Percentiles rank a stretch among this genome's conserved stretches.
phyloP scores from a whole-genome alignment of 2,329 filamentous ascomycete species.

The Neonectria faginata region DNA sequence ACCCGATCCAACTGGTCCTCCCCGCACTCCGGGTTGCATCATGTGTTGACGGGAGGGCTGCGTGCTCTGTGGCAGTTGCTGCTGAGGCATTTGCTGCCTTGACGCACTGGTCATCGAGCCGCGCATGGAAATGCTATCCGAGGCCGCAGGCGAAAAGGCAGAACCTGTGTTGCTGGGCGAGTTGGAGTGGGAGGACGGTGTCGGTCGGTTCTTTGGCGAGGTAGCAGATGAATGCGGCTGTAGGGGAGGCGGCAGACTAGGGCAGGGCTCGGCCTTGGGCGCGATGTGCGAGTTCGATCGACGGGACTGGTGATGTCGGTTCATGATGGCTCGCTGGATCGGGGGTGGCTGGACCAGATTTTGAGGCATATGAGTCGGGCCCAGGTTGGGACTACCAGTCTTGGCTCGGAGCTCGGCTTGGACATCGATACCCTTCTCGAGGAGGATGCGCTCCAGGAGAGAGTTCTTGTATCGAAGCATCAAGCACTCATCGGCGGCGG shows the following conservation, averaged over 20 bases:
- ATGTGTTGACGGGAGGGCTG: constrained; percentile 48
- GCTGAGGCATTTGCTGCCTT: constrained; percentile 48
- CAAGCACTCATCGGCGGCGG: constrained; percentile 93
- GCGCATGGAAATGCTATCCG: constrained; percentile 62
- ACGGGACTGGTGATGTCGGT: constrained; percentile 80
- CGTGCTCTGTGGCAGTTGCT: constrained; percentile 43
- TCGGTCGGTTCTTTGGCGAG: constrained; percentile 80
- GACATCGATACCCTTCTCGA: constrained; percentile 99
- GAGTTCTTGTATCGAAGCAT: constrained; percentile 99
- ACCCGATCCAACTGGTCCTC: constrained; percentile 54
- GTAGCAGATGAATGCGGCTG: constrained; percentile 67
- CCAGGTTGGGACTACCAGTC: constrained; percentile 85
- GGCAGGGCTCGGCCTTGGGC: constrained; percentile 75
- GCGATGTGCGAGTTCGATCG: constrained; percentile 79
- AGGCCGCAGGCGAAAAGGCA: constrained; percentile 57
- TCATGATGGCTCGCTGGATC: constrained; percentile 83
- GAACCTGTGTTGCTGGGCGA: constrained; percentile 65
- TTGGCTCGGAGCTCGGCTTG: constrained; percentile 95
- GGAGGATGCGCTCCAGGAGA: constrained; percentile 89
- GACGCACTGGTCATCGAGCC: constrained; percentile 50
- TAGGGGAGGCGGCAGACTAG: constrained; percentile 59
- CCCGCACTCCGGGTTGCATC: constrained; percentile 52
- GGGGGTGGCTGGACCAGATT: constrained; percentile 79
- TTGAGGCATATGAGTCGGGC: constrained; percentile 74
- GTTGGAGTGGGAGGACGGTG: constrained; percentile 79